phyloP scores from a whole-genome alignment of 768 basidiomycete species.

The Mycena albidolilacea region DNA sequence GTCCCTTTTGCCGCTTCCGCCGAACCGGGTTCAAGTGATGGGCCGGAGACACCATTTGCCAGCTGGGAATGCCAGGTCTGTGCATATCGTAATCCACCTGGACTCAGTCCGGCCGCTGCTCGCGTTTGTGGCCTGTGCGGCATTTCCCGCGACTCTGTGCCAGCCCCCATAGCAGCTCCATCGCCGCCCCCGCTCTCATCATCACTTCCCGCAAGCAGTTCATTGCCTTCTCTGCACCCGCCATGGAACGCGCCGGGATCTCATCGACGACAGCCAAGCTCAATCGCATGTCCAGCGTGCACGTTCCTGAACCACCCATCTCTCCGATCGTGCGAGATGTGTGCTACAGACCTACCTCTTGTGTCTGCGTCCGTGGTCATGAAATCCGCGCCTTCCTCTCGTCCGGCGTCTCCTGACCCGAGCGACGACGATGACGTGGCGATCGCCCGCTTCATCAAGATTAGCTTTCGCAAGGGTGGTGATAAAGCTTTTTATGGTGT shows the following conservation, averaged over 20 bases:
- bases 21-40: slow-evolving; percentile 43
- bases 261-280: slow-evolving; percentile 47
- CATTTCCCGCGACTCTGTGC: slow-evolving; percentile 68
- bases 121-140: slow-evolving; percentile 88
- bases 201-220: slow-evolving; percentile 51
- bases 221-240: slow-evolving; percentile 54
- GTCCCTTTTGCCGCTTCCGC: slow-evolving; percentile 41
- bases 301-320: slow-evolving; percentile 93
- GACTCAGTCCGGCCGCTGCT: slow-evolving; percentile 77
- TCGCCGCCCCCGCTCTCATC: slow-evolving; percentile 50
- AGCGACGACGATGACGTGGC: slow-evolving; percentile 50
- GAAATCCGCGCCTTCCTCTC: slow-evolving; percentile 77
- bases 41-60: slow-evolving; percentile 55
- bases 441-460: slow-evolving; percentile 70
- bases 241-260: slow-evolving; percentile 54
- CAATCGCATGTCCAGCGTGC: slow-evolving; percentile 85
- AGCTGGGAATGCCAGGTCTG: slow-evolving; percentile 94
- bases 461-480: slow-evolving; percentile 95
- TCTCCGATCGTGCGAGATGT: slow-evolving; percentile 87
- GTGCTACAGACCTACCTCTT: slow-evolving; percentile 73
- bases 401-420: slow-evolving; percentile 67
- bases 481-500: slow-evolving; percentile 86
- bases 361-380: slow-evolving; percentile 47
- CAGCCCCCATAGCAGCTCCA: slow-evolving; percentile 47
- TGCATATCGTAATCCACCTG: slow-evolving; percentile 84